These are phyloP conservation scores for Aspergillus ochraceus DNA, from an alignment of 2,329 filamentous ascomycete species.

Conservation along the genomic window DNA sequence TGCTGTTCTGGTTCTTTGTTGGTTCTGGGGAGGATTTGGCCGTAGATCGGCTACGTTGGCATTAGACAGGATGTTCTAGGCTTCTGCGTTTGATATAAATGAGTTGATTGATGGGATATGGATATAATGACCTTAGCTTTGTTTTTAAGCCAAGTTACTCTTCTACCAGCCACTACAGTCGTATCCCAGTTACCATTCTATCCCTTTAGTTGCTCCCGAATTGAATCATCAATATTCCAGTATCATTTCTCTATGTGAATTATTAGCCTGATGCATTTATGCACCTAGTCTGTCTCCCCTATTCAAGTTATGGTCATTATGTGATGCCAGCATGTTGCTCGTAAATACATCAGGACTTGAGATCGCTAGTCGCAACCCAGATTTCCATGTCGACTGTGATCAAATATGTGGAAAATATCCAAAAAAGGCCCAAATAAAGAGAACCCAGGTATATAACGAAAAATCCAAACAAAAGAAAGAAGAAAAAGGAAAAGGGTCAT, in stretches of 20 bases:
- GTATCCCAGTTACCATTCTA: conserved; percentile 4
- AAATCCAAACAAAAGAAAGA: conserved; percentile 4
- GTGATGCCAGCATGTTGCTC: conserved; percentile 5
- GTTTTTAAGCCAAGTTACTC: background rate
- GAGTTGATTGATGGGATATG: conserved; percentile 9
- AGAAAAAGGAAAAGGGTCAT: conserved; percentile 6
- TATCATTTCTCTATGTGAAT: background rate
- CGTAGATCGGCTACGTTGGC: background rate
- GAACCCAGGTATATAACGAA: conserved; percentile 12
- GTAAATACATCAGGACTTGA: conserved; percentile 1
- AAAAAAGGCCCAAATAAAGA: conserved; percentile 7
- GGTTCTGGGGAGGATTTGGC: background rate
- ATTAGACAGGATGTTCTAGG: background rate
- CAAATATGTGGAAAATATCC: conserved; percentile 1
- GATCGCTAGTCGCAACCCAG: background rate
- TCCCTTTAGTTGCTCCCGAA: background rate
- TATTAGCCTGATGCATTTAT: background rate
- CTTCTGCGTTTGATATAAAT: background rate
- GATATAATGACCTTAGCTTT: conserved; percentile 6
- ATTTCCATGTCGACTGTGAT: background rate
- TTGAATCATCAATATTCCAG: background rate
- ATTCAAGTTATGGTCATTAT: conserved; percentile 10
- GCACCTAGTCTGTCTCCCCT: background rate
- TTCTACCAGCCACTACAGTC: conserved; percentile 2
- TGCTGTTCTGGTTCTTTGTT: background rate